These are phyloP conservation scores for Suillus alpinus DNA, from an alignment of 768 basidiomycete species.

Conservation along the genomic window DNA sequence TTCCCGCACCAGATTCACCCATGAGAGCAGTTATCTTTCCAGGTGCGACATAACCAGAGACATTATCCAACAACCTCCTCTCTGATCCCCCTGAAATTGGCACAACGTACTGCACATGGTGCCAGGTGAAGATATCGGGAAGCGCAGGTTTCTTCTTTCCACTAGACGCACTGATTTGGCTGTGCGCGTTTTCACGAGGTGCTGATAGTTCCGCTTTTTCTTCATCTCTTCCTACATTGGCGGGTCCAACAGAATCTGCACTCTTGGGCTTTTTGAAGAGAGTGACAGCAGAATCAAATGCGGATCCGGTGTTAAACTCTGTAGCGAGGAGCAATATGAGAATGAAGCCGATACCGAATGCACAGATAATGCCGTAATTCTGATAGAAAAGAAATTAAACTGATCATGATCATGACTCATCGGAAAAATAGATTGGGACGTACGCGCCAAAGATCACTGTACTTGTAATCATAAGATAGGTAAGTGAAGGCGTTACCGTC, in stretches of 20 bases:
- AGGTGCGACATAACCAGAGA: slow-evolving; percentile 79
- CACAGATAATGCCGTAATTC: slow-evolving; percentile 70
- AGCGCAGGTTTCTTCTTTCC: slow-evolving; percentile 23
- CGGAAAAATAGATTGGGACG: slow-evolving; percentile 10
- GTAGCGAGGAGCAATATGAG: slow-evolving; percentile 54
- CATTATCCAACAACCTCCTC: slow-evolving; percentile 59
- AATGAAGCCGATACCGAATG: slow-evolving; percentile 61
- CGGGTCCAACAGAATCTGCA: slow-evolving; percentile 24
- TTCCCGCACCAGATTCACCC: slow-evolving; percentile 60
- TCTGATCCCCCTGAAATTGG: slow-evolving; percentile 29
- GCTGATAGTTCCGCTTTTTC: slow-evolving; percentile 23
- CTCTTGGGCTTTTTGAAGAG: slow-evolving; percentile 60
- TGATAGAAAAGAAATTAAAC: slow-evolving; percentile 18
- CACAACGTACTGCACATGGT: slow-evolving; percentile 65
- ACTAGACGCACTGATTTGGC: neutral
- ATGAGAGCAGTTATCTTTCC: slow-evolving; percentile 78
- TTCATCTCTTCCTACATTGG: slow-evolving; percentile 24
- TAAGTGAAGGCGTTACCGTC: slow-evolving; percentile 55
- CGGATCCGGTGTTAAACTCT: slow-evolving; percentile 44
- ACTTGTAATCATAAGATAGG: slow-evolving; percentile 41
- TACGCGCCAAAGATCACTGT: slow-evolving; percentile 49
- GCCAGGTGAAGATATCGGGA: slow-evolving; percentile 79
- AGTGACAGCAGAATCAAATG: slow-evolving; percentile 41
- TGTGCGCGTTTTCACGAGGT: neutral
- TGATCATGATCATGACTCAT: neutral